Evolutionary conservation across 2,329 filamentous ascomycete genomes (phyloP), one percentile per base, ranked within the genome.

Genomic region (Cladobotryum protrusum): DNA sequence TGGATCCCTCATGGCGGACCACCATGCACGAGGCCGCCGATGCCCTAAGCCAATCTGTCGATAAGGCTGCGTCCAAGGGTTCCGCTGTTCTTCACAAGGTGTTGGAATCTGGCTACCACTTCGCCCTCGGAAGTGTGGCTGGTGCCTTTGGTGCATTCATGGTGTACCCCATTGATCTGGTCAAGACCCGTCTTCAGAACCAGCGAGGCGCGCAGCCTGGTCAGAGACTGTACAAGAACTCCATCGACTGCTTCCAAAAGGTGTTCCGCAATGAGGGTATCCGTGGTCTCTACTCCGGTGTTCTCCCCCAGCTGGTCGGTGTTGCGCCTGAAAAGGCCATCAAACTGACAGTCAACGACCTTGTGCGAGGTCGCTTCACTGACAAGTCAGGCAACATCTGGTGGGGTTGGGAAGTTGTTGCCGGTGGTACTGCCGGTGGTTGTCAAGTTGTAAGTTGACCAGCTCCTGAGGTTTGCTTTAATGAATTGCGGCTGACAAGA

Each of bases 251-350:
- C 68, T 90, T 91, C 54, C 84, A 81, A 67, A 99, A 97, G 72
- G 91, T 99, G 37, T 75, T 97, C 55, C 83, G 84, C 55, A 96
- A 97, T 63, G 93, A 99, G 71, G 93, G 93, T 50, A 79, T 95
- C 68, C 78, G 77, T 36, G 93, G 93, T 18, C 72, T 99, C 45
- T 99, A 99, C 74, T 95, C 92, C 45, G 93, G 93, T 65, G 89
- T 99, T 17, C 69, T 96, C 47, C 93, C 93, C 11, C 93, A 99
- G 75, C 79, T 99, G 42, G 89, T 99, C 55, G 93, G 93, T 68
- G 93, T 99, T 42, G 93, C 93, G n/a, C 93, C 93, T 2, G 93
- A 99, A 69, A 99, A 99, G 77, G 93, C 93, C 59, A 99, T 99
- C 74, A 99, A 99, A 76, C 82, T 99, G 56, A 99, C 93, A 0